Base-by-base conservation (phyloP, 1,284 basidiomycete genomes). In the Ceratobasidium sp. region DNA sequence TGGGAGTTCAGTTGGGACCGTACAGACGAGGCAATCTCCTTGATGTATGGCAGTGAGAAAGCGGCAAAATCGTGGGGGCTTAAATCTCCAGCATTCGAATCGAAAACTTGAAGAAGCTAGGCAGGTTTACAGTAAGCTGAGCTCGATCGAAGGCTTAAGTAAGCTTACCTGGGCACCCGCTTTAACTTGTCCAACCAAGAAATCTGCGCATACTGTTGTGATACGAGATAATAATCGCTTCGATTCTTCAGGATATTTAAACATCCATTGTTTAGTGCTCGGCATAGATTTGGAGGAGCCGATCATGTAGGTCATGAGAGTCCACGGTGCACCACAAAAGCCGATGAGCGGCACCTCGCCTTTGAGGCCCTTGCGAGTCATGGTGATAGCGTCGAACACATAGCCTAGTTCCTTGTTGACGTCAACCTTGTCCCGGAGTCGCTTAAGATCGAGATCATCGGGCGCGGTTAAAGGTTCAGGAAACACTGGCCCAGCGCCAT, bases 291-390 rank as follows among this genome's bases (percentile, higher is more conserved):
- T 95, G 81, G 88, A 92, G 16, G 92, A 91, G 6, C 95, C 96
- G 78, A 96, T 88, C 96, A 98, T 98, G 83, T 98, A 98, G 53
- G 91, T 89, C 85, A 98, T 96, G 71, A 98, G 86, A 22, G 96
- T 98, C 96, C 96, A 98, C 0, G 96, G 96, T 0, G 95, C 95
- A 63, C 96, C 96, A 79, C 90, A 94, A 84, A 98, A 98, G 4
- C 96, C 96, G 79, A 98, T 96, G 76, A 98, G 85, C 19, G 96
- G 96, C 9, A 98, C 95, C 80, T 93, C 88, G 31, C 96, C 95
- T 0, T 88, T 86, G 68, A 98, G 85, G 48, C 86, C 90, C 74
- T 88, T 86, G 76, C 95, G 87, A 5, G 95, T 96, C 79, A 89
- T 81, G 7, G 91, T 94, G 82, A 98, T 90, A 46, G 96, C 96